Conservation (phyloP, 2,329 filamentous ascomycete species). For the Botrytis fragariae region DNA sequence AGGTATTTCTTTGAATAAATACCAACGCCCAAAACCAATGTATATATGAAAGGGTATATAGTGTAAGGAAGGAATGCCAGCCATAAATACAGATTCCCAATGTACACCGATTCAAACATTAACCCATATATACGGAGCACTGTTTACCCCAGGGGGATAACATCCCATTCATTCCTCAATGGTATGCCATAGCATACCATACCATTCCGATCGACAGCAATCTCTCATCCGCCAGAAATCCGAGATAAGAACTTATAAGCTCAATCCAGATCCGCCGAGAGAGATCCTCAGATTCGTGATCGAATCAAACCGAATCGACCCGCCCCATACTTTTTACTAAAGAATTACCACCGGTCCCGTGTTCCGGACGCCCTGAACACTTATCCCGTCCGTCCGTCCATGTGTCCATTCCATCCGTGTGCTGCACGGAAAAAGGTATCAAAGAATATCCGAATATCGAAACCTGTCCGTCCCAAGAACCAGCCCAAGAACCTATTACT, state of each 20-base stretch:
- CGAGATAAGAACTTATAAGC: neutral
- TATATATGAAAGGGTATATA: slow-evolving; percentile 15
- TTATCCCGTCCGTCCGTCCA: slow-evolving; percentile 6
- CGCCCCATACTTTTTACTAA: neutral
- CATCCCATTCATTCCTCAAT: neutral
- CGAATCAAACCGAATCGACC: neutral
- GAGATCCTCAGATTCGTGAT: neutral
- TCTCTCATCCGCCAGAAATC: neutral
- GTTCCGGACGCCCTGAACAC: slow-evolving; percentile 11
- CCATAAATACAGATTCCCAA: slow-evolving; percentile 18
- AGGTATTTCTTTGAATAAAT: slow-evolving; percentile 3
- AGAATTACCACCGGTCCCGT: slow-evolving; percentile 5
- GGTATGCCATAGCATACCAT: neutral
- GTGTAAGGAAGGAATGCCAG: slow-evolving; percentile 11
- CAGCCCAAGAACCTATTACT: slow-evolving; percentile 13
- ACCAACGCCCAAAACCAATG: neutral
- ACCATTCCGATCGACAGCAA: neutral
- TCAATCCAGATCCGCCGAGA: neutral
- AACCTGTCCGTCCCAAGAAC: slow-evolving; percentile 7
- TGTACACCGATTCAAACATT: neutral
- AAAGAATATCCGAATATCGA: slow-evolving; percentile 13
- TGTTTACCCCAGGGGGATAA: neutral
- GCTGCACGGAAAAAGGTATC: slow-evolving; percentile 5
- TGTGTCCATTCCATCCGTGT: neutral
- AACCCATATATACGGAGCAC: slow-evolving; percentile 10